Percentiles rank a stretch among this genome's conserved stretches.
Conservation (phyloP, 2,329 filamentous ascomycete genomes). For the Ceratocystis destructans region DNA sequence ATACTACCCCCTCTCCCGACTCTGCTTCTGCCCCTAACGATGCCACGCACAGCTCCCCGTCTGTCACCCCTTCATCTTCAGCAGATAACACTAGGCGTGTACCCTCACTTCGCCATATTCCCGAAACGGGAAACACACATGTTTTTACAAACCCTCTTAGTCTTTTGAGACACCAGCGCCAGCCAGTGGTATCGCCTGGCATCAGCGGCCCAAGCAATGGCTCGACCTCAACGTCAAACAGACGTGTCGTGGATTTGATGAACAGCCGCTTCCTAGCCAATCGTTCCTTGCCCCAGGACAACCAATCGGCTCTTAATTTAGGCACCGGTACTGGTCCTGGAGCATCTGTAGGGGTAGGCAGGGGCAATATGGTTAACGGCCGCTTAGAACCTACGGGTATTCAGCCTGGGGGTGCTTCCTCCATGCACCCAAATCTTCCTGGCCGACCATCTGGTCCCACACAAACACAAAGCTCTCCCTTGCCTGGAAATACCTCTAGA, state of each 20-base stretch:
- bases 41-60: not conserved
- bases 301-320: not conserved
- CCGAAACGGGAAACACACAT: slow-evolving; percentile 4
- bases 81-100: slow-evolving; percentile 9
- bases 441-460: not conserved
- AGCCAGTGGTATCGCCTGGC: not conserved
- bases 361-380: not conserved
- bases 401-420: not conserved
- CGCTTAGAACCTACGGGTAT: not conserved
- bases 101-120: slow-evolving; percentile 13
- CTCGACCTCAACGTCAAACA: not conserved
- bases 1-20: not conserved
- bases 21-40: slow-evolving; percentile 3
- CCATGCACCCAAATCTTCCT: not conserved
- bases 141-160: slow-evolving; percentile 6
- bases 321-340: not conserved
- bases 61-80: not conserved
- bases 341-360: not conserved
- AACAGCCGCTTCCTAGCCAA: slow-evolving; percentile 1
- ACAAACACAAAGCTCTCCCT: not conserved
- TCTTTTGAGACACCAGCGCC: slow-evolving; percentile 12
- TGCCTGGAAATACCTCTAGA: not conserved
- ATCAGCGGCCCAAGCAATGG: not conserved
- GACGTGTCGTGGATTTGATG: slow-evolving; percentile 9
- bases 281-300: not conserved